phyloP scores from a whole-genome alignment of 2,329 filamentous ascomycete genomes.

The Monosporascus sp. region DNA sequence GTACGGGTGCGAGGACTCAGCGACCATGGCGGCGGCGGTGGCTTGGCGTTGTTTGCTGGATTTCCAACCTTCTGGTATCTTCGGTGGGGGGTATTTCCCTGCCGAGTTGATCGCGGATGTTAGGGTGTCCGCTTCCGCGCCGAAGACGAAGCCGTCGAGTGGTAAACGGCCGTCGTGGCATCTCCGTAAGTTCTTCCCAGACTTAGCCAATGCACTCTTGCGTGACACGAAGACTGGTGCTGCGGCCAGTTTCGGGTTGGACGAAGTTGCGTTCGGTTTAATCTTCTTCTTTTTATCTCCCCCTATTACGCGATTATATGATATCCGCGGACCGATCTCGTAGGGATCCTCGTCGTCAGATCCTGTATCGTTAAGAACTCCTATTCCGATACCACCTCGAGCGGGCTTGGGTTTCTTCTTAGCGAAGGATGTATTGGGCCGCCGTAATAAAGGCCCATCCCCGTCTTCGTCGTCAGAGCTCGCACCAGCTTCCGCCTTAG shows the following conservation, averaged over 20 bases:
- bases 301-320: constrained; percentile 76
- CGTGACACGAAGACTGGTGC: constrained; percentile 75
- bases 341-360: constrained; percentile 96
- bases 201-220: constrained; percentile 39
- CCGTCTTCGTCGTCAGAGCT: constrained; percentile 43
- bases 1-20: constrained; percentile 34
- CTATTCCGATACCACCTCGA: constrained; percentile 75
- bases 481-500: constrained; percentile 22
- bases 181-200: constrained; percentile 51
- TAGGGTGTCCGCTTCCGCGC: constrained; percentile 44
- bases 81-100: constrained; percentile 55
- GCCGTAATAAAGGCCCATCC: constrained; percentile 27
- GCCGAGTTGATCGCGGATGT: constrained; percentile 37
- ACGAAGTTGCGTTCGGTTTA: constrained; percentile 38
- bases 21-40: not conserved
- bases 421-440: constrained; percentile 5
- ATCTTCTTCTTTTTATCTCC: constrained; percentile 72
- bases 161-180: constrained; percentile 81
- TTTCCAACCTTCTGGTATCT: constrained; percentile 70
- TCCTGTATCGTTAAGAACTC: constrained; percentile 84
- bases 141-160: constrained; percentile 73
- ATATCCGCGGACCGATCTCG: constrained; percentile 84
- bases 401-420: constrained; percentile 49
- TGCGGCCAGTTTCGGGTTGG: constrained; percentile 59
- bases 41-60: constrained; percentile 46